Conservation (phyloP, 768 basidiomycete species). For the Xanthoconium purpureum region DNA sequence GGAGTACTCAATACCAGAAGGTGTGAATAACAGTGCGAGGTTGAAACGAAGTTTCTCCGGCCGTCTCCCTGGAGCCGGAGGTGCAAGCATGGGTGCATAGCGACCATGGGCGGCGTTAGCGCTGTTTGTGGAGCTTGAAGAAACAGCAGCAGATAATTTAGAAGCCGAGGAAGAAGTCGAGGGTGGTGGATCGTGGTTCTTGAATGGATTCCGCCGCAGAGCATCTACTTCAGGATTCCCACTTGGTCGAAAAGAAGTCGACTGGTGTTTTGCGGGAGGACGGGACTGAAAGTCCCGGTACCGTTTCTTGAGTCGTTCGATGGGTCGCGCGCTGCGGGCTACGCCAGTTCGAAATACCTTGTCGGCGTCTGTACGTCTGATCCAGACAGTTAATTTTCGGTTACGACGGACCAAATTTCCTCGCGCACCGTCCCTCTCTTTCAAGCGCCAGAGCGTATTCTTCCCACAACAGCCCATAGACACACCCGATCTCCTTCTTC, state of each 20-base stretch:
- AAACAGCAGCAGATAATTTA: conserved; percentile 13
- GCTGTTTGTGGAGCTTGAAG: conserved; percentile 41
- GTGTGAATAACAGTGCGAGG: conserved; percentile 68
- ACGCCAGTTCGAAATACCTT: conserved; percentile 80
- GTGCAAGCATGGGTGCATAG: conserved; percentile 73
- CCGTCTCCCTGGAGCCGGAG: conserved; percentile 63
- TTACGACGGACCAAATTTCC: conserved; percentile 2
- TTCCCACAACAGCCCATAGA: conserved; percentile 81
- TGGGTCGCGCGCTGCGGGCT: conserved; percentile 72
- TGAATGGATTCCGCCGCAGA: conserved; percentile 36
- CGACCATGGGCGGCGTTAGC: conserved; percentile 36
- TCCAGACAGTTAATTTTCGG: conserved; percentile 2
- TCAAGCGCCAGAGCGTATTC: conserved; percentile 86
- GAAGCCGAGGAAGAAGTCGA: conserved; percentile 32
- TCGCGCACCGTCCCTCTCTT: conserved; percentile 64
- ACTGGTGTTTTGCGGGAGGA: conserved; percentile 29
- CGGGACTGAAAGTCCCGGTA: conserved; percentile 78
- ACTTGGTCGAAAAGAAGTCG: conserved; percentile 24
- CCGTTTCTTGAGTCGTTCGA: conserved; percentile 78
- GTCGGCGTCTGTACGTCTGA: conserved; percentile 75
- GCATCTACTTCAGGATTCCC: conserved; percentile 28
- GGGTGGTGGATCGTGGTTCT: conserved; percentile 32
- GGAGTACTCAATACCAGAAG: conserved; percentile 77
- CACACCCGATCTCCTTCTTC: conserved; percentile 70
- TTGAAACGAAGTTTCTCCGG: conserved; percentile 72